Conservation (phyloP, 1,284 basidiomycete genomes). For the Cerioporus squamosus region DNA sequence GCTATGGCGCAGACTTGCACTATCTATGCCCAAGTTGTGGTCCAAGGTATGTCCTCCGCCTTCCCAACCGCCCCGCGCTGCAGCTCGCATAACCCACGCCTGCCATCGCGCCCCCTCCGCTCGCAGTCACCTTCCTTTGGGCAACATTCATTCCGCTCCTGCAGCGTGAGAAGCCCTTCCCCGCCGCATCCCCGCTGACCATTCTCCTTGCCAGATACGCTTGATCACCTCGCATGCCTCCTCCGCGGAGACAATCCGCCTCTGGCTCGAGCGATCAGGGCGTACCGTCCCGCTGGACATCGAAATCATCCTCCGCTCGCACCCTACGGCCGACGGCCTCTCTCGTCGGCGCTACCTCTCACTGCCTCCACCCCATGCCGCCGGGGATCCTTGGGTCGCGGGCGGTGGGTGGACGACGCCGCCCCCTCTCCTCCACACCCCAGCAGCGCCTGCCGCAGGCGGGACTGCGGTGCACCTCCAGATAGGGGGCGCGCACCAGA, state of each 20-base stretch:
- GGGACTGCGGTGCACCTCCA: slow-evolving; percentile 24
- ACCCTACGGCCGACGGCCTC: slow-evolving; percentile 19
- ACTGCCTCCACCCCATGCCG: slow-evolving; percentile 23
- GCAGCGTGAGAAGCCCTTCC: slow-evolving; percentile 6
- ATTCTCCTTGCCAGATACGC: slow-evolving; percentile 54
- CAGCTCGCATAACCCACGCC: neutral
- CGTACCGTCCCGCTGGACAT: slow-evolving; percentile 70
- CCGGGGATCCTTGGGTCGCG: slow-evolving; percentile 25
- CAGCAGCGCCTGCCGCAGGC: slow-evolving; percentile 8
- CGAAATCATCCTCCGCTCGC: slow-evolving; percentile 70
- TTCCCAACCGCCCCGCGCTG: neutral
- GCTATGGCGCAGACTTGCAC: slow-evolving; percentile 62
- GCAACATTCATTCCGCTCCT: slow-evolving; percentile 5
- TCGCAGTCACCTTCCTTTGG: neutral
- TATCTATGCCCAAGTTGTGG: slow-evolving; percentile 71
- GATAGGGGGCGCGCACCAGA: slow-evolving; percentile 21
- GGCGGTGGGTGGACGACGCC: slow-evolving; percentile 26
- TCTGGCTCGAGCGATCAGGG: slow-evolving; percentile 81
- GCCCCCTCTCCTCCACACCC: slow-evolving; percentile 14
- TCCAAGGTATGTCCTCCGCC: slow-evolving; percentile 59
- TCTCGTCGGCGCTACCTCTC: slow-evolving; percentile 33
- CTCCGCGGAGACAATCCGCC: slow-evolving; percentile 75
- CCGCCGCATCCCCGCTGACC: slow-evolving; percentile 11
- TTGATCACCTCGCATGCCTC: slow-evolving; percentile 68
- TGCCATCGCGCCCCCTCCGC: neutral